Conservation (phyloP, 768 basidiomycete genomes). For the Boletellus sp. region DNA sequence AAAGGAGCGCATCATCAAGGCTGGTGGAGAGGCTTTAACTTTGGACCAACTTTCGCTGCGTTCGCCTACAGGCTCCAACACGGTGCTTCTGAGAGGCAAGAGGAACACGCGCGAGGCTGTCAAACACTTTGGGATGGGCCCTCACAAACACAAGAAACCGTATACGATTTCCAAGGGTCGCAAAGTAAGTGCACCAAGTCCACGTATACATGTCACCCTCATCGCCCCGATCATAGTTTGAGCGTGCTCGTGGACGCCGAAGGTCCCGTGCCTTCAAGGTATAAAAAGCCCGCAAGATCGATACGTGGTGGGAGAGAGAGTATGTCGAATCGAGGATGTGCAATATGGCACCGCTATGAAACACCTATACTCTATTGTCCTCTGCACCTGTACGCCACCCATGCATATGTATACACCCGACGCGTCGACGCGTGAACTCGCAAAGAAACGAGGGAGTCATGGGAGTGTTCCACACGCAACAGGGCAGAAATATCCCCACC, state of each 20-base stretch:
- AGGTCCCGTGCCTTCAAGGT: constrained; percentile 97
- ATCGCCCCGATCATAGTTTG: constrained; percentile 57
- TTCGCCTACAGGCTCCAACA: constrained; percentile 93
- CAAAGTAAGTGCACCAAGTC: constrained; percentile 51
- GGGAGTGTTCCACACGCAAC: neutral
- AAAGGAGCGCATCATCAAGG: constrained; percentile 91
- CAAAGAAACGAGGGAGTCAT: neutral
- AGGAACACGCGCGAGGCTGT: constrained; percentile 91
- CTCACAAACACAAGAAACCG: constrained; percentile 98
- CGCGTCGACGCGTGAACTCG: neutral
- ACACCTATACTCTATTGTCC: constrained; percentile 17
- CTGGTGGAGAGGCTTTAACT: constrained; percentile 92
- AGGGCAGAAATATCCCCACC: neutral
- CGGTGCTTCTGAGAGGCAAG: constrained; percentile 88
- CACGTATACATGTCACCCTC: neutral
- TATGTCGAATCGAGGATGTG: constrained; percentile 29
- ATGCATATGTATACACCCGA: constrained; percentile 25
- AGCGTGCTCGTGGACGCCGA: constrained; percentile 97
- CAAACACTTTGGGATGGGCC: constrained; percentile 98
- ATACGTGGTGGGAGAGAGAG: constrained; percentile 27
- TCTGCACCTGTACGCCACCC: constrained; percentile 21
- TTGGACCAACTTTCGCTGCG: constrained; percentile 96
- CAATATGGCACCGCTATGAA: constrained; percentile 30
- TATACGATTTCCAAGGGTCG: constrained; percentile 94
- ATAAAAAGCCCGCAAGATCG: constrained; percentile 45